A percentile compares a stretch with the other conserved stretches of the same genome.
These are phyloP conservation scores for Kwoniella heveanensis DNA, from an alignment of 768 basidiomycete species.

Conservation along the genomic window DNA sequence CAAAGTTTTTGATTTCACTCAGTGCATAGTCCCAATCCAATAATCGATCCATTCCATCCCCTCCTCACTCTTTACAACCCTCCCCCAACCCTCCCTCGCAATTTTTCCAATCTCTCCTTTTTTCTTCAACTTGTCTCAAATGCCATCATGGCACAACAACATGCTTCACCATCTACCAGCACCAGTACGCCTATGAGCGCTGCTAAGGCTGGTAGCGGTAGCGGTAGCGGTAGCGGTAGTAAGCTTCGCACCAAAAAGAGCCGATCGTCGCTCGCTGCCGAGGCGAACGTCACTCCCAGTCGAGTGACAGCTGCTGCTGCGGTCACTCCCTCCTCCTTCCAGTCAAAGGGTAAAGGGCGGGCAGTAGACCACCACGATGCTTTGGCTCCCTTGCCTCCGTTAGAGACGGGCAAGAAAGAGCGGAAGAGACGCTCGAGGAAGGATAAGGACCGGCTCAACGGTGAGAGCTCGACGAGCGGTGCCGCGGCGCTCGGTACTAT, in stretches of 20 bases:
- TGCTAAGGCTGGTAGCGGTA: neutral
- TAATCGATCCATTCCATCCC: neutral
- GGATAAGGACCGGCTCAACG: neutral
- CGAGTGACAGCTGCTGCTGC: neutral
- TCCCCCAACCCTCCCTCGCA: neutral
- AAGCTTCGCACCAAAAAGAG: neutral
- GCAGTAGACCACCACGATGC: constrained; percentile 14
- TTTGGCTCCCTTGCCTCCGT: neutral
- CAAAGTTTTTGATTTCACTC: constrained; percentile 18
- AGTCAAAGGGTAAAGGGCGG: constrained; percentile 25
- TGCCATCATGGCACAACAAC: constrained; percentile 27
- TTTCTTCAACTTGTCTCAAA: constrained; percentile 7
- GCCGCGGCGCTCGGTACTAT: neutral
- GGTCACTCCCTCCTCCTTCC: neutral
- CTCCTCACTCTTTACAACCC: constrained; percentile 2
- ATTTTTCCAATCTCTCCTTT: neutral
- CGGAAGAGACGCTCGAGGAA: constrained; percentile 8
- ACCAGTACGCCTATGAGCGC: constrained; percentile 9
- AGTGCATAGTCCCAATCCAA: neutral
- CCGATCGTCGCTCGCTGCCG: neutral
- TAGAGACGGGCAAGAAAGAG: constrained; percentile 5
- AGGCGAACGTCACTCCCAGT: constrained; percentile 12
- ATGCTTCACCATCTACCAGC: constrained; percentile 18
- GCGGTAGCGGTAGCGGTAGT: constrained; percentile 1
- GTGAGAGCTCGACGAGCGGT: constrained; percentile 14